These are phyloP conservation scores for Gossypium schwendimanii DNA, from an alignment of 441 rosid species.

Conservation along the genomic window DNA sequence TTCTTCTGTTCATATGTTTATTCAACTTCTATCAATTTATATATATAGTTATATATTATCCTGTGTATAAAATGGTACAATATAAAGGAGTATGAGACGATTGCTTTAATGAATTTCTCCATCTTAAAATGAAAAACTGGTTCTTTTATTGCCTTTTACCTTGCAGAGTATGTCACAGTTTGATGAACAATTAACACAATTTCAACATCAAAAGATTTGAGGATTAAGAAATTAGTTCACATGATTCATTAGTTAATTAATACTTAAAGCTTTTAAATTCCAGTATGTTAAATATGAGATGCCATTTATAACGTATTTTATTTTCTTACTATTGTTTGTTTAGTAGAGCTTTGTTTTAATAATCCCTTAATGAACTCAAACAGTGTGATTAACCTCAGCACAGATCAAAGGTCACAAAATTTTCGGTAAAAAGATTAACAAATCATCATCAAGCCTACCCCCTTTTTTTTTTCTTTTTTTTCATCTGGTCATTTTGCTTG, in stretches of 20 bases:
- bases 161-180: neutral
- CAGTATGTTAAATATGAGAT: neutral
- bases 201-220: neutral
- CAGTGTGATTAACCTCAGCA: neutral
- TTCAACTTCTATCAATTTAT: neutral
- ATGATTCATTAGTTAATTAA: slow-evolving; percentile 2
- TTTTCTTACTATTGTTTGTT: neutral
- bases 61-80: slow-evolving; percentile 23
- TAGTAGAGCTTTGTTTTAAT: neutral
- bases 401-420: neutral
- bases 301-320: neutral
- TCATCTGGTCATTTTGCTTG: neutral
- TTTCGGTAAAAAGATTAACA: neutral
- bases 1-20: slow-evolving; percentile 3
- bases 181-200: neutral
- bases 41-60: neutral
- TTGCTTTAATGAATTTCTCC: slow-evolving; percentile 1
- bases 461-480: neutral
- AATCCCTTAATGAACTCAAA: neutral
- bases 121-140: neutral
- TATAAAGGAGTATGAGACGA: slow-evolving; percentile 2
- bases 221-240: slow-evolving; percentile 1
- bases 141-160: neutral
- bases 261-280: neutral
- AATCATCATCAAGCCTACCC: neutral